Percentiles rank a stretch among this genome's conserved stretches.
Evolutionary conservation across 345 rosid species (phyloP).

Genomic region (Odontarrhena argentea): DNA sequence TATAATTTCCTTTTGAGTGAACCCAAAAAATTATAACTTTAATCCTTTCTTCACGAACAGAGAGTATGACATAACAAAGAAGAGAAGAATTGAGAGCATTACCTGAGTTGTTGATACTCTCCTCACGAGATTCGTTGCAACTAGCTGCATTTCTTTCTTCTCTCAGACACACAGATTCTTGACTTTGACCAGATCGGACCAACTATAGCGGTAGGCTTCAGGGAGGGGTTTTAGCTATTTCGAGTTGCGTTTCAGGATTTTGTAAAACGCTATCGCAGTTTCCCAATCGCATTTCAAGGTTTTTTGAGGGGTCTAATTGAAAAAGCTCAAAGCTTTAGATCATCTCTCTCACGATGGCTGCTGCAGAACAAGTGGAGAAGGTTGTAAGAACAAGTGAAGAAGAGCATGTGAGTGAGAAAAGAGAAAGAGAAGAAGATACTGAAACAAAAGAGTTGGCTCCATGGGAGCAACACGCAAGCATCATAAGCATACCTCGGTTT

Average conservation of each 20-base stretch:
- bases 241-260: too few relatives aligned
- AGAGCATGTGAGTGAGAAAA: conserved; percentile 23
- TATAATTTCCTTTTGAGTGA: neutral
- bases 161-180: neutral
- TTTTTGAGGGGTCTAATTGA: neutral
- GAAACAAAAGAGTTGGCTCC: conserved; percentile 51
- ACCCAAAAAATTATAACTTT: conserved; percentile 8
- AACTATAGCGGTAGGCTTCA: too few relatives aligned
- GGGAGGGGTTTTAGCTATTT: too few relatives aligned
- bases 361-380: conserved; percentile 7
- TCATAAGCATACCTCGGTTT: conserved; percentile 87
- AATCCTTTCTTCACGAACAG: too few relatives aligned
- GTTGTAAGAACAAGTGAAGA: conserved; percentile 26
- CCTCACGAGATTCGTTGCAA: conserved; percentile 43
- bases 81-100: conserved; percentile 20
- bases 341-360: conserved; percentile 27
- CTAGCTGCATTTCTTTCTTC: conserved; percentile 43
- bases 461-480: conserved; percentile 81
- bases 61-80: neutral
- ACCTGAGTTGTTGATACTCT: conserved; percentile 45
- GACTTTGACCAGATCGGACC: too few relatives aligned
- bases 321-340: neutral
- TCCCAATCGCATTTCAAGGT: conserved; percentile 15
- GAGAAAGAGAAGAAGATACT: conserved; percentile 37
- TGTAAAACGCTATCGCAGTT: conserved; percentile 2